Evolutionary conservation across 106 monocot genomes (phyloP), one percentile per base, ranked within the genome.

Genomic region (Platanthera zijinensis): DNA sequence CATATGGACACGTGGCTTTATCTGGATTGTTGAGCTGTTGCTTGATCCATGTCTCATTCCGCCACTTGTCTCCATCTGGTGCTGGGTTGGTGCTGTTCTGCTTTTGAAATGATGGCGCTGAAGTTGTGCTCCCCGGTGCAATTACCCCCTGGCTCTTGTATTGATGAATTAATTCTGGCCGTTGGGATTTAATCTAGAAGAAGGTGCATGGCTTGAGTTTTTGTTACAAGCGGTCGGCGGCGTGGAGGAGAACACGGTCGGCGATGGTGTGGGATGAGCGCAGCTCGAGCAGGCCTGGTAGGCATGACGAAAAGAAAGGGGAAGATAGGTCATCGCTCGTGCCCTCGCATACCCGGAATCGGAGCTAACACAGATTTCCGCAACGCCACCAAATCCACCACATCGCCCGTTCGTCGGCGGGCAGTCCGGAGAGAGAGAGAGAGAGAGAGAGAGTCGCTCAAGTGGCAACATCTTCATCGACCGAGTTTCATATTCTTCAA

Each of bases 371-470:
- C 71, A 93, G 87, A n/a, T 82, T 84, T 12, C 45, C 51, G 61
- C 87, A 93, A 48, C 87, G 82, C 39, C 84, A 76, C 90, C 90
- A 93, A 52, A 93, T 79, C 89, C 89, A 90, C 17, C 80, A 53
- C 47, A 87, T 56, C 17, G 82, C 87, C 53, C 64, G 78, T 71
- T 93, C 82, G 4, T 64, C 77, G 7, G 87, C 22, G 3, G 80
- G 81, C 71, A 93, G 84, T 50, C 89, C 80, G 3, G 79, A 82
- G n/a, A n/a, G n/a, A n/a, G n/a, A n/a, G n/a, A n/a, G n/a, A n/a
- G n/a, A n/a, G n/a, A n/a, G 13, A 93, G 57, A 9, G 92, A 86
- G 5, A 93, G 79, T 7, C 9, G 73, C 76, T 93, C 89, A 2
- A 93, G 84, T 30, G 80, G 74, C 32, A 93, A 50, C 3, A 50